These are phyloP conservation scores for Wickerhamiella sergipiensis DNA, from an alignment of 805 yeast genomes.

Conservation along the genomic window DNA sequence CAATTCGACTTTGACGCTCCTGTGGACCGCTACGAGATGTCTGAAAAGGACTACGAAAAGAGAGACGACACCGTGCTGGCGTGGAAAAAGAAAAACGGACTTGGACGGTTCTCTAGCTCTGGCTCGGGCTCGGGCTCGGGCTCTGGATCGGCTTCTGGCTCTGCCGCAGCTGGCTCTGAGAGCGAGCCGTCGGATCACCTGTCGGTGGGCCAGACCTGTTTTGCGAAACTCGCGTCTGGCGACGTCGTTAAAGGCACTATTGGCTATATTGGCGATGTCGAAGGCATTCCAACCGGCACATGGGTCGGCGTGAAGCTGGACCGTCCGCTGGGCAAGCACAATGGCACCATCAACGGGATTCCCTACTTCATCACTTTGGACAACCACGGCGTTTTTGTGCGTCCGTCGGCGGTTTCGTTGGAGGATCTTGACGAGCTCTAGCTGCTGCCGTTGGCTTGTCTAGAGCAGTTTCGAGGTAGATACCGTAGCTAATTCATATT, in stretches of 20 bases:
- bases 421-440: conserved; percentile 28
- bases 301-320: conserved; percentile 87
- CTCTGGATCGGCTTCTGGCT: no score
- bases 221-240: conserved; percentile 21
- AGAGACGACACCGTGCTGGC: conserved; percentile 49
- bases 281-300: conserved; percentile 30
- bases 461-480: no score
- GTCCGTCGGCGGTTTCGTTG: conserved; percentile 48
- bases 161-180: no score
- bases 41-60: conserved; percentile 48
- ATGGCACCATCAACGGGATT: conserved; percentile 56
- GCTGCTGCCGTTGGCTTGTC: no score
- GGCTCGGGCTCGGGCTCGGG: no score
- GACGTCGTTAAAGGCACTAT: conserved; percentile 55
- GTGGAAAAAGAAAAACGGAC: conserved; percentile 58
- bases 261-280: conserved; percentile 53
- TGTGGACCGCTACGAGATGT: conserved; percentile 32
- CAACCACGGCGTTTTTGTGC: conserved; percentile 66
- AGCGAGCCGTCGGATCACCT: conserved; percentile 5
- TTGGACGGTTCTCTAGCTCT: conserved; percentile 50
- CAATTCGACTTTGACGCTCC: conserved; percentile 25
- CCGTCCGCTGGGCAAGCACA: conserved; percentile 76
- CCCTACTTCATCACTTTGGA: conserved; percentile 41
- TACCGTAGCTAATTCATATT: no score
- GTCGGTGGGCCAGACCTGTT: conserved; percentile 17